These are phyloP conservation scores for Blastobotrys peoriensis DNA, from an alignment of 805 yeast genomes.

Conservation along the genomic window DNA sequence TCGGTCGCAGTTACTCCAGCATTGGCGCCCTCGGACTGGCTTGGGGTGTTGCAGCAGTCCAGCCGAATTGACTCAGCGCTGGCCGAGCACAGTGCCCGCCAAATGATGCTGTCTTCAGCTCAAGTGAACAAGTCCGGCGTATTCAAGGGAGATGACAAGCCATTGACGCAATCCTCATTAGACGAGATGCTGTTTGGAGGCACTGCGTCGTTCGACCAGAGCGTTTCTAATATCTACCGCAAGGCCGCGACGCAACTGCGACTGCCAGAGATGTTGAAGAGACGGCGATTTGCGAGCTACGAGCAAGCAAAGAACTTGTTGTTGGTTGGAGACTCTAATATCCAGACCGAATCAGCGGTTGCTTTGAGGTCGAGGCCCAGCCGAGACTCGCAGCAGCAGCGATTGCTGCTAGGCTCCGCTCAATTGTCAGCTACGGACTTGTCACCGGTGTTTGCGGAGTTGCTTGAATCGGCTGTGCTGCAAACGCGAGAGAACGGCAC, in stretches of 20 bases:
- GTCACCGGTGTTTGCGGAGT: neutral
- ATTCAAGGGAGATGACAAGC: conserved; percentile 11
- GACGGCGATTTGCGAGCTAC: conserved; percentile 13
- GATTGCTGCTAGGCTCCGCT: neutral
- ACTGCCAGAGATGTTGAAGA: conserved; percentile 10
- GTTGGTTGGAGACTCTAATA: neutral
- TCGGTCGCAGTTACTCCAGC: too few species aligned
- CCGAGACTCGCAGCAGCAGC: too few species aligned
- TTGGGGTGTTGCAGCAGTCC: conserved; percentile 53
- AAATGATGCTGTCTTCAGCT: neutral
- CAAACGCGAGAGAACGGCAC: conserved; percentile 4
- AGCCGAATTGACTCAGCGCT: conserved; percentile 18
- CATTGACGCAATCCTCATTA: conserved; percentile 30
- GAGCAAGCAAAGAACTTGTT: neutral
- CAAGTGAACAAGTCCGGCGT: neutral
- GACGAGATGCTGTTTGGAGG: conserved; percentile 46
- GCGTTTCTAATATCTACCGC: conserved; percentile 8
- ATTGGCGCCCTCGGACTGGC: too few species aligned
- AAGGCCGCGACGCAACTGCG: conserved; percentile 14
- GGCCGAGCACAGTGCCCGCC: conserved; percentile 1
- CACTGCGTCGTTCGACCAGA: conserved; percentile 10
- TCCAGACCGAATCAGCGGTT: neutral
- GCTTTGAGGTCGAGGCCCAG: too few species aligned
- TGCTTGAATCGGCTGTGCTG: neutral
- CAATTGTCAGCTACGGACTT: neutral